Evolutionary conservation across 208 protist genomes (phyloP).

Genomic region (Acanthamoeba rhysodes): DNA sequence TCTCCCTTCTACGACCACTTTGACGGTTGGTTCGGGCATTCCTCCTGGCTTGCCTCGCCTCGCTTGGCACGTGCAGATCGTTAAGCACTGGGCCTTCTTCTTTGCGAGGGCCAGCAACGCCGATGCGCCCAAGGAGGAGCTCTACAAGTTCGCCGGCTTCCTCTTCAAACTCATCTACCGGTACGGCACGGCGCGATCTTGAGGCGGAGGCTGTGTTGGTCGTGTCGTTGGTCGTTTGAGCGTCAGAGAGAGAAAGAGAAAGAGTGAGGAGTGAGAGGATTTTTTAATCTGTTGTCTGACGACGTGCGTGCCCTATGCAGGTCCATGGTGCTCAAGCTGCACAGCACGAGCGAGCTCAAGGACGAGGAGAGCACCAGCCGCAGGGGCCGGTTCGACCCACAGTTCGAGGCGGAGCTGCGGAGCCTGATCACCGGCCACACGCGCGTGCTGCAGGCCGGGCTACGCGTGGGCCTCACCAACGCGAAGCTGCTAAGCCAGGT

Average conservation of each 20-base stretch:
- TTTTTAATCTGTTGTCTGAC: no score
- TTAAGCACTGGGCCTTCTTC: conserved; percentile 36
- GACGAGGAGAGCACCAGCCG: not conserved
- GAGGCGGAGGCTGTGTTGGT: not conserved
- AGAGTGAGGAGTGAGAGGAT: no score
- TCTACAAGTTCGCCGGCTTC: conserved; percentile 32
- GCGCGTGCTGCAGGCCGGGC: not conserved
- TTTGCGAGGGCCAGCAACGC: not conserved
- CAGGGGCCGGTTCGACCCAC: not conserved
- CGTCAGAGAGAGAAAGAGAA: not conserved
- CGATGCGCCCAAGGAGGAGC: conserved; percentile 37
- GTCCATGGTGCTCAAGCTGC: conserved; percentile 51
- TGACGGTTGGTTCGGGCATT: no score
- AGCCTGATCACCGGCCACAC: conserved; percentile 12
- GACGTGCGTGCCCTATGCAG: not conserved
- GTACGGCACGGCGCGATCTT: not conserved
- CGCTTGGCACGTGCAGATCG: not conserved
- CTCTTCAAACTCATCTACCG: conserved; percentile 38
- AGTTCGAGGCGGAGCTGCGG: conserved; percentile 11
- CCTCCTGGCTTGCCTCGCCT: no score
- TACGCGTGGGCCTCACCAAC: conserved; percentile 51
- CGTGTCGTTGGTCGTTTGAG: not conserved
- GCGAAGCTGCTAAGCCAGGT: conserved; percentile 78
- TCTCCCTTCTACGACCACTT: not conserved
- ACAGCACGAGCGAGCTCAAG: conserved; percentile 10